Conservation (phyloP, 371 early-diverging fungal species). For the Lichtheimia corymbifera region DNA sequence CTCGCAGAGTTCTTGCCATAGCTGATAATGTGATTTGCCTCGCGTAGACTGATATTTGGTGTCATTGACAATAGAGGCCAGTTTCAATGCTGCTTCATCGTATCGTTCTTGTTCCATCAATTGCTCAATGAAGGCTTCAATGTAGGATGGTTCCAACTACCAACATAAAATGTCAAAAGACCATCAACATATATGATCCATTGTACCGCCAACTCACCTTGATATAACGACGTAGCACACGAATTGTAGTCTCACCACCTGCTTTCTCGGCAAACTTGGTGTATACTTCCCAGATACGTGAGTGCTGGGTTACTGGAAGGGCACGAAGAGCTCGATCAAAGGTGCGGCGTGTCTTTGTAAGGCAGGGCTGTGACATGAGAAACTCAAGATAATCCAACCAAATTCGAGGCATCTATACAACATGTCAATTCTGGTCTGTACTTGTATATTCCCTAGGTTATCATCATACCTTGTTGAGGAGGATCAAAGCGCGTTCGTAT, state of each 20-base stretch:
- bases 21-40: conserved; percentile 79
- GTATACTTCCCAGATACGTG: conserved; percentile 87
- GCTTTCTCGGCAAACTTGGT: conserved; percentile 75
- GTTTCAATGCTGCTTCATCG: conserved; percentile 83
- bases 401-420: conserved; percentile 78
- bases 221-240: conserved; percentile 81
- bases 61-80: conserved; percentile 75
- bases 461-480: conserved; percentile 80
- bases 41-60: conserved; percentile 66
- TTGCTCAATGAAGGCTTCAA: conserved; percentile 77
- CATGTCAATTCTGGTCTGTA: no score
- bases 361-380: conserved; percentile 68
- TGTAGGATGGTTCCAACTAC: conserved; percentile 68
- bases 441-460: neutral
- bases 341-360: conserved; percentile 76
- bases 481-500: conserved; percentile 85
- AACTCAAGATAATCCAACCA: conserved; percentile 81
- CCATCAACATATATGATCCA: neutral
- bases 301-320: conserved; percentile 93
- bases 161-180: conserved; percentile 1
- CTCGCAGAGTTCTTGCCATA: conserved; percentile 90
- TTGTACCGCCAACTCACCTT: conserved; percentile 56
- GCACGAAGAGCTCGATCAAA: conserved; percentile 93
- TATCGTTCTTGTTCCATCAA: conserved; percentile 69
- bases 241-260: conserved; percentile 83